Conservation (phyloP, 768 basidiomycete species). For the Podaxis rugospora region DNA sequence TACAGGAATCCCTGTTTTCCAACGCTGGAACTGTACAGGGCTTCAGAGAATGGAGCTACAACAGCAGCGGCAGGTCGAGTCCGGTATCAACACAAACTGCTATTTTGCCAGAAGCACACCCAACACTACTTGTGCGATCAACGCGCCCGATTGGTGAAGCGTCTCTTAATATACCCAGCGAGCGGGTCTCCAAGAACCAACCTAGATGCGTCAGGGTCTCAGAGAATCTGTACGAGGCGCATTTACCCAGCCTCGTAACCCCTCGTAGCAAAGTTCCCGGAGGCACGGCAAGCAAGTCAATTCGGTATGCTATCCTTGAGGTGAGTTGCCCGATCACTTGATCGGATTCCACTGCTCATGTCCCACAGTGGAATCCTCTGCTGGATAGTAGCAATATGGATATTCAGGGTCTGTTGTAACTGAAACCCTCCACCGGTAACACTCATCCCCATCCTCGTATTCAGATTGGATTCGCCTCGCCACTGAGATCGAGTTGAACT, state of each 20-base stretch:
- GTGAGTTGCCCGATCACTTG: slow-evolving; percentile 31
- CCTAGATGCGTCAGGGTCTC: slow-evolving; percentile 46
- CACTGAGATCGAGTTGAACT: slow-evolving; percentile 91
- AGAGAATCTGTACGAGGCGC: slow-evolving; percentile 66
- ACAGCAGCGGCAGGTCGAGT: slow-evolving; percentile 52
- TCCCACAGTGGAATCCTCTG: slow-evolving; percentile 73
- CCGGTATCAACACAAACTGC: slow-evolving; percentile 28
- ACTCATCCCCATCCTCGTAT: background rate
- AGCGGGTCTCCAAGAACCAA: slow-evolving; percentile 19
- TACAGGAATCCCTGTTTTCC: slow-evolving; percentile 82
- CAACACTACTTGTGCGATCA: slow-evolving; percentile 59
- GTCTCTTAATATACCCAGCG: slow-evolving; percentile 28
- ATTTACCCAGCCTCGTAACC: slow-evolving; percentile 73
- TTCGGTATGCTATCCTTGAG: slow-evolving; percentile 84
- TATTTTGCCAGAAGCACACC: slow-evolving; percentile 25
- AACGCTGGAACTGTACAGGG: slow-evolving; percentile 75
- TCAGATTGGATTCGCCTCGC: slow-evolving; percentile 89
- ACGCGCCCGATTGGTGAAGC: slow-evolving; percentile 59
- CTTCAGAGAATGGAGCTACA: slow-evolving; percentile 69
- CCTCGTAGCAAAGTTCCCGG: slow-evolving; percentile 64
- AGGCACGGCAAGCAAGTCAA: slow-evolving; percentile 59
- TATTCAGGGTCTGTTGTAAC: slow-evolving; percentile 51
- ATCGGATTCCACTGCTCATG: slow-evolving; percentile 12
- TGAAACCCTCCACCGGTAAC: background rate
- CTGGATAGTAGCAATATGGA: slow-evolving; percentile 89